Conservation (phyloP, 805 yeast genomes). For the Candida tammaniensis region DNA sequence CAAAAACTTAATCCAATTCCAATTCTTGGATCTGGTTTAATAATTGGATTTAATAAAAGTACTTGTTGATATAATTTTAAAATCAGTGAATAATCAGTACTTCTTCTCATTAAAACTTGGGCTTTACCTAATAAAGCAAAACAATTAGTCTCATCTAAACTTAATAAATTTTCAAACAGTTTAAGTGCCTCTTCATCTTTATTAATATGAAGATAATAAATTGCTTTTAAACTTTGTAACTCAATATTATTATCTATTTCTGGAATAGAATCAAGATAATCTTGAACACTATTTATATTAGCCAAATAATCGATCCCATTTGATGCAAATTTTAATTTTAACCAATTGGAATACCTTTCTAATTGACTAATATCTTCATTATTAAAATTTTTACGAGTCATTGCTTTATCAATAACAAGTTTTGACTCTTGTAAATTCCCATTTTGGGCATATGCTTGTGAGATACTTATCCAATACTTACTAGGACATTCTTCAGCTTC, state of each 20-base stretch:
- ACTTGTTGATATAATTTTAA: conserved; percentile 82
- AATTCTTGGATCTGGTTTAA: conserved; percentile 88
- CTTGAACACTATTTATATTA: conserved; percentile 16
- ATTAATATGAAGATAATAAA: conserved; percentile 54
- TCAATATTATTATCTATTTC: conserved; percentile 7
- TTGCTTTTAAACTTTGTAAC: conserved; percentile 46
- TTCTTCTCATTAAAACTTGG: conserved; percentile 65
- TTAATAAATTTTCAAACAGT: conserved; percentile 60
- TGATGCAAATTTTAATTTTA: conserved; percentile 45
- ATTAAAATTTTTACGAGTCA: conserved; percentile 14
- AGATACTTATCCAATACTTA: conserved; percentile 82
- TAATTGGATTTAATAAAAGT: conserved; percentile 68
- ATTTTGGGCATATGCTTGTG: conserved; percentile 72
- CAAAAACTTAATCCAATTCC: conserved; percentile 95
- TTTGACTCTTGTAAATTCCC: conserved; percentile 59
- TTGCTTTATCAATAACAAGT: conserved; percentile 60
- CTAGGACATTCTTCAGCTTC: conserved; percentile 75
- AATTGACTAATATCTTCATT: conserved; percentile 6
- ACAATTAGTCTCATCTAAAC: conserved; percentile 57
- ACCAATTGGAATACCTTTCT: conserved; percentile 46
- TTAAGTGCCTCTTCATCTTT: conserved; percentile 70
- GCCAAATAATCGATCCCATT: conserved; percentile 24
- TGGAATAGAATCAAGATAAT: conserved; percentile 3
- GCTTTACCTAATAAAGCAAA: conserved; percentile 84
- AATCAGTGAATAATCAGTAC: conserved; percentile 67